Conservation (phyloP, 2,329 filamentous ascomycete species). For the Arthrobotrys sphaeroides region DNA sequence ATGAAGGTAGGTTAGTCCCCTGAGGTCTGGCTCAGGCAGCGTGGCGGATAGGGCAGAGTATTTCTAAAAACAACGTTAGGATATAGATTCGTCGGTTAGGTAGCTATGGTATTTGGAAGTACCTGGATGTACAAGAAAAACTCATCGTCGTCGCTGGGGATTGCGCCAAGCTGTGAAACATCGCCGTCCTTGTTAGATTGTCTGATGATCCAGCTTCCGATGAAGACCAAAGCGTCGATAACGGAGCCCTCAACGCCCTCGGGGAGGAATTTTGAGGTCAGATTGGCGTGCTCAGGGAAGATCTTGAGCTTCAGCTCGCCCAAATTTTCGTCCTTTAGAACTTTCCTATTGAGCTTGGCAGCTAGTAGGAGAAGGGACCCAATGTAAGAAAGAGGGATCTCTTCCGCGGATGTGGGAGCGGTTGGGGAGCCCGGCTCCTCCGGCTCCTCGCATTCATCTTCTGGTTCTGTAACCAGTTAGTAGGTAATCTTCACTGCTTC, state of each 20-base stretch:
- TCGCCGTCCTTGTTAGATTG: conserved; percentile 54
- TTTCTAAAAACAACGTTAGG: conserved; percentile 30
- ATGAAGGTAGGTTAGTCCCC: conserved; percentile 56
- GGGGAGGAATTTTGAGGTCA: conserved; percentile 56
- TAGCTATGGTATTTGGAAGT: neutral
- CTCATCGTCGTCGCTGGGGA: conserved; percentile 46
- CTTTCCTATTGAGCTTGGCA: conserved; percentile 53
- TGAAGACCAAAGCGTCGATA: conserved; percentile 57
- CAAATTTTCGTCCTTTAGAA: conserved; percentile 34
- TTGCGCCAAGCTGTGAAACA: conserved; percentile 36
- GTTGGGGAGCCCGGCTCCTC: conserved; percentile 41
- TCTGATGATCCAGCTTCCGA: conserved; percentile 56
- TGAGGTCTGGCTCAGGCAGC: conserved; percentile 54
- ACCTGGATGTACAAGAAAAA: conserved; percentile 58
- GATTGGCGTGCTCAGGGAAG: conserved; percentile 57
- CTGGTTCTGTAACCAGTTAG: neutral
- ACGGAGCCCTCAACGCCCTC: conserved; percentile 55
- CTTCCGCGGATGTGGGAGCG: conserved; percentile 56
- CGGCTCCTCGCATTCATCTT: conserved; percentile 12
- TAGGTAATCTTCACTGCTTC: neutral
- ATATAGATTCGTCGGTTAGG: neutral
- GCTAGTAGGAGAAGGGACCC: conserved; percentile 58
- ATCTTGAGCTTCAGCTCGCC: conserved; percentile 42
- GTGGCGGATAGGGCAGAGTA: conserved; percentile 58
- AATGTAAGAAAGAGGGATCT: conserved; percentile 58